phyloP scores from a whole-genome alignment of 2,329 filamentous ascomycete species.

The Cladosporium colombiae region DNA sequence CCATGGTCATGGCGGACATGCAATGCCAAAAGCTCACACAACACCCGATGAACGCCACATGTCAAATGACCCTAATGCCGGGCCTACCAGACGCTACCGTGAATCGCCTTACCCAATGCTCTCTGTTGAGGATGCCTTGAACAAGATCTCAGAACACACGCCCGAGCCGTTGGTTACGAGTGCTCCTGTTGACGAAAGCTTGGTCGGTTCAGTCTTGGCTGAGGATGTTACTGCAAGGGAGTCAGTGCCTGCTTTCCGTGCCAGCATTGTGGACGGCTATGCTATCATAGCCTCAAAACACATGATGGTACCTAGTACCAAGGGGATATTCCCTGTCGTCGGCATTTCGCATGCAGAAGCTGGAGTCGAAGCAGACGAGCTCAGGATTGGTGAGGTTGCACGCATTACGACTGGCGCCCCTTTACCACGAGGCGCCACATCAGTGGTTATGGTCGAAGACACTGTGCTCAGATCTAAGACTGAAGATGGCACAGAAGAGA shows the following conservation, averaged over 20 bases:
- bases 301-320: slow-evolving; percentile 57
- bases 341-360: slow-evolving; percentile 84
- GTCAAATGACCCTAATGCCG: slow-evolving; percentile 61
- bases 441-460: slow-evolving; percentile 97
- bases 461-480: slow-evolving; percentile 75
- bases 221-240: slow-evolving; percentile 79
- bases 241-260: slow-evolving; percentile 87
- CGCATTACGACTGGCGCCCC: slow-evolving; percentile 95
- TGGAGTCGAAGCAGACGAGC: slow-evolving; percentile 61
- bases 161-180: slow-evolving; percentile 62
- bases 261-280: slow-evolving; percentile 97
- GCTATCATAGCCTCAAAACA: slow-evolving; percentile 65
- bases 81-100: slow-evolving; percentile 70
- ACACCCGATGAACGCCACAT: slow-evolving; percentile 58
- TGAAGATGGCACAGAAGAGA: slow-evolving; percentile 80
- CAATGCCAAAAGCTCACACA: slow-evolving; percentile 68
- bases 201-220: slow-evolving; percentile 79
- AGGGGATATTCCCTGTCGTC: slow-evolving; percentile 81
- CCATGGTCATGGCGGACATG: slow-evolving; percentile 58
- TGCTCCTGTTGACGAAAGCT: slow-evolving; percentile 60
- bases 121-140: slow-evolving; percentile 76
- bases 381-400: slow-evolving; percentile 75
- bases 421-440: slow-evolving; percentile 81
- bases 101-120: slow-evolving; percentile 93
- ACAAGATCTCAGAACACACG: slow-evolving; percentile 70